These are phyloP conservation scores for Exophiala aquamarina DNA, from an alignment of 2,329 filamentous ascomycete species.

Conservation along the genomic window DNA sequence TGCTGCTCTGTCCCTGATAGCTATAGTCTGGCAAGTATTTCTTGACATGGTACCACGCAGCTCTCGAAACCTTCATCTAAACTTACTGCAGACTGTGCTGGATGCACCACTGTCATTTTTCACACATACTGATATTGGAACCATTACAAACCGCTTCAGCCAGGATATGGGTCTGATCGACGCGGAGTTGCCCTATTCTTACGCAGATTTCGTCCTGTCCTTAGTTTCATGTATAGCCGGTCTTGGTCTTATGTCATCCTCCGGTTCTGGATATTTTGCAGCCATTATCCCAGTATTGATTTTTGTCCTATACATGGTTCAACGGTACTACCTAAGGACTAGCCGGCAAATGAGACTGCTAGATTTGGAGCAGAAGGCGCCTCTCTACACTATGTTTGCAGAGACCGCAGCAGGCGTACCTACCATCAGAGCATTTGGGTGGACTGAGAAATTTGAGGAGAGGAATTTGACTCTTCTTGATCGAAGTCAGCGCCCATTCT, in stretches of 20 bases:
- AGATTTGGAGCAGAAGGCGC: constrained; percentile 62
- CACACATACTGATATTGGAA: constrained; percentile 41
- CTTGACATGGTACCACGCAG: constrained; percentile 56
- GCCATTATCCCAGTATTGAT: constrained; percentile 53
- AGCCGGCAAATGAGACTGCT: constrained; percentile 61
- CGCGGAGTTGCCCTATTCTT: constrained; percentile 43
- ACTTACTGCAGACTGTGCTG: constrained; percentile 50
- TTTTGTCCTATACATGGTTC: constrained; percentile 49
- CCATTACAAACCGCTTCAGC: constrained; percentile 45
- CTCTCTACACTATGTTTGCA: constrained; percentile 58
- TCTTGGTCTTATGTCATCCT: constrained; percentile 49
- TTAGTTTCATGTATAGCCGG: constrained; percentile 43
- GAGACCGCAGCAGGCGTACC: constrained; percentile 57
- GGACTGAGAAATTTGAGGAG: constrained; percentile 46
- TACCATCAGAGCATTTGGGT: constrained; percentile 59
- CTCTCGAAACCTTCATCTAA: constrained; percentile 50
- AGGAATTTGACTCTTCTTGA: constrained; percentile 53
- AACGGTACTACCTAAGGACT: constrained; percentile 60
- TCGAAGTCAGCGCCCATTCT: constrained; percentile 56
- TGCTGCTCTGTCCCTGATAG: constrained; percentile 4
- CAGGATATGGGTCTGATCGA: constrained; percentile 47
- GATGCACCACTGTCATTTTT: constrained; percentile 46
- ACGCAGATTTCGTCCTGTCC: constrained; percentile 30
- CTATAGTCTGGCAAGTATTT: constrained; percentile 45
- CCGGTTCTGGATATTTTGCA: constrained; percentile 47